phyloP scores from a whole-genome alignment of 2,329 filamentous ascomycete genomes.

The Eurotiales sp. region DNA sequence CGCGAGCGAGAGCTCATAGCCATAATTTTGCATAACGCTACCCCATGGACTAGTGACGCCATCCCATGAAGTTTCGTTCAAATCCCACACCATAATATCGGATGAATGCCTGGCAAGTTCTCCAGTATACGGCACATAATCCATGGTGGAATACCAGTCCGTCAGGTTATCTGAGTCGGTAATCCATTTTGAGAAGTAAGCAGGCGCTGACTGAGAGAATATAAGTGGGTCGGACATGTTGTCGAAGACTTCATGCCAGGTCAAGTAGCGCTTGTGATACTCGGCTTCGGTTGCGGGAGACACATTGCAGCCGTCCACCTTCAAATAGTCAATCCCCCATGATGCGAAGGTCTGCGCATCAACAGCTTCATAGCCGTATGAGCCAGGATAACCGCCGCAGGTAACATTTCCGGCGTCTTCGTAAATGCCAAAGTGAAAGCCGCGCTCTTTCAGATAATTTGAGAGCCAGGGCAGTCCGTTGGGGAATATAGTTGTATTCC shows the following conservation, averaged over 20 bases:
- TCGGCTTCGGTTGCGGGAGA: slow-evolving; percentile 22
- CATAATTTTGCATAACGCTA: slow-evolving; percentile 49
- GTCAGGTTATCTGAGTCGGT: slow-evolving; percentile 33
- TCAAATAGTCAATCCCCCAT: slow-evolving; percentile 49
- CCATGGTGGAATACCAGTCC: slow-evolving; percentile 47
- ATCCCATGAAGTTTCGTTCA: slow-evolving; percentile 23
- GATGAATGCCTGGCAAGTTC: slow-evolving; percentile 46
- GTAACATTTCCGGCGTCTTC: slow-evolving; percentile 43
- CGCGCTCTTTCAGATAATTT: slow-evolving; percentile 33
- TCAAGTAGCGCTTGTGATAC: slow-evolving; percentile 32
- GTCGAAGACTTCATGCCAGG: slow-evolving; percentile 43
- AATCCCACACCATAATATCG: slow-evolving; percentile 42
- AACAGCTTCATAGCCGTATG: slow-evolving; percentile 38
- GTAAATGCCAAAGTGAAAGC: slow-evolving; percentile 48
- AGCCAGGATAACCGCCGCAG: slow-evolving; percentile 44
- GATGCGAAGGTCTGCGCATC: slow-evolving; percentile 38
- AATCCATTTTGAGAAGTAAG: slow-evolving; percentile 35
- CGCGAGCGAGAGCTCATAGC: slow-evolving; percentile 40
- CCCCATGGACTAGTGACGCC: slow-evolving; percentile 38
- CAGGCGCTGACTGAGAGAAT: slow-evolving; percentile 47
- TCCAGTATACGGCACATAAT: slow-evolving; percentile 39
- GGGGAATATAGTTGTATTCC: slow-evolving; percentile 42
- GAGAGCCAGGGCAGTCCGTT: slow-evolving; percentile 43
- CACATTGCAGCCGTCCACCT: slow-evolving; percentile 46
- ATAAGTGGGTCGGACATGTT: slow-evolving; percentile 36